Conservation (phyloP, 352 stramenopile species). For the Globisporangium cylindrosporum region DNA sequence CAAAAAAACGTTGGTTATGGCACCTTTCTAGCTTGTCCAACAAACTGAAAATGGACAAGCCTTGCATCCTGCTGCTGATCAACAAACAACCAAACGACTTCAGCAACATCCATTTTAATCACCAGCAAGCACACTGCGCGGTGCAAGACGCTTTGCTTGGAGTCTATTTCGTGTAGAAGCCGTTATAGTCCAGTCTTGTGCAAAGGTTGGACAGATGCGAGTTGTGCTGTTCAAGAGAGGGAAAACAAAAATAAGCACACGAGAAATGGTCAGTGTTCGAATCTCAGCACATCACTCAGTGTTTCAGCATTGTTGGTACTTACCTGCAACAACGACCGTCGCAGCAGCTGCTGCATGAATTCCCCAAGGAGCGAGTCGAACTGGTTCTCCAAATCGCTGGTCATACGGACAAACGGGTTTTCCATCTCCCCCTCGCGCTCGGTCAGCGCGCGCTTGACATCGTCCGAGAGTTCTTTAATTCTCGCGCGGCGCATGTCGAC, state of each 20-base stretch:
- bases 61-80: not conserved
- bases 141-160: not conserved
- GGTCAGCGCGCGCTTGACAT: constrained; percentile 71
- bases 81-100: not conserved
- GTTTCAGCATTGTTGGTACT: not conserved
- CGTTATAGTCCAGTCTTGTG: constrained; percentile 64
- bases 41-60: not conserved
- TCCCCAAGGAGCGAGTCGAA: constrained; percentile 85
- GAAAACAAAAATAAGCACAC: constrained; percentile 4
- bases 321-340: constrained; percentile 81
- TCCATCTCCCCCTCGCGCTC: constrained; percentile 62
- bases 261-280: not conserved
- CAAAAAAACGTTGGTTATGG: not conserved
- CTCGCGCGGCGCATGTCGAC: constrained; percentile 74
- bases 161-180: constrained; percentile 63
- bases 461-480: constrained; percentile 79
- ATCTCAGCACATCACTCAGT: not conserved
- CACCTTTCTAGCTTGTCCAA: not conserved
- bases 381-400: constrained; percentile 76
- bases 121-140: constrained; percentile 1
- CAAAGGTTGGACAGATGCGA: constrained; percentile 66
- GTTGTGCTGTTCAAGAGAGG: constrained; percentile 37
- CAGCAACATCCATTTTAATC: not conserved
- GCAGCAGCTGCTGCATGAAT: constrained; percentile 88
- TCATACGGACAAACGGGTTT: constrained; percentile 77